A percentile compares a stretch with the other conserved stretches of the same genome.
Conservation (phyloP, 495 filamentous ascomycete genomes). For the Neurospora sp. region DNA sequence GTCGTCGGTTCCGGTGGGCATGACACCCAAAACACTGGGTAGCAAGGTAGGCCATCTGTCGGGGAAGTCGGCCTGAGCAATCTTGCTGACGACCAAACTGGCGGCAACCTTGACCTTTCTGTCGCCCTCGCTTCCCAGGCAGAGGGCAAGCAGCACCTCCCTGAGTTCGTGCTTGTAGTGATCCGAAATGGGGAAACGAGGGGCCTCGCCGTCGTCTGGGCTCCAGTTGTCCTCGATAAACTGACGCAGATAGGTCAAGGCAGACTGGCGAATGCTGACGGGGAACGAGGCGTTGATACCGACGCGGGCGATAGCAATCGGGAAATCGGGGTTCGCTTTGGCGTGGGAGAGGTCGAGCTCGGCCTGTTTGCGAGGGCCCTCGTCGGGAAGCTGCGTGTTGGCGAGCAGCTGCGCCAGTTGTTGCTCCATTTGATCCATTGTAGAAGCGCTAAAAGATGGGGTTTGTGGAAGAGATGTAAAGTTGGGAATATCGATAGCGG, state of each 20-base stretch:
- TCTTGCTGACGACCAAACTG: slow-evolving; percentile 87
- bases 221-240: slow-evolving; percentile 75
- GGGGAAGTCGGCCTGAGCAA: slow-evolving; percentile 86
- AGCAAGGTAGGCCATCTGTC: slow-evolving; percentile 86
- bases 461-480: background rate
- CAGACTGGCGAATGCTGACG: slow-evolving; percentile 67
- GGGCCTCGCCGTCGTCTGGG: slow-evolving; percentile 49
- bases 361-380: slow-evolving; percentile 64
- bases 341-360: slow-evolving; percentile 65
- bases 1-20: slow-evolving; percentile 57
- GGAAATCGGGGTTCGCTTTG: slow-evolving; percentile 55
- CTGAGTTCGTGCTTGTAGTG: slow-evolving; percentile 64
- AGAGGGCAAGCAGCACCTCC: slow-evolving; percentile 58
- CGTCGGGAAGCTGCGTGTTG: slow-evolving; percentile 62
- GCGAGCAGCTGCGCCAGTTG: slow-evolving; percentile 70
- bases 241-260: slow-evolving; percentile 66
- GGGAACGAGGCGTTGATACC: slow-evolving; percentile 61
- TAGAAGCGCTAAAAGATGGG: background rate
- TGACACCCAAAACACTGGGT: slow-evolving; percentile 65
- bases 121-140: slow-evolving; percentile 63
- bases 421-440: slow-evolving; percentile 60
- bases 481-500: background rate
- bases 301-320: slow-evolving; percentile 67
- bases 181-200: slow-evolving; percentile 55
- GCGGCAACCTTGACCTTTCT: slow-evolving; percentile 78